Conservation (phyloP, 2,329 filamentous ascomycete species). For the Colletotrichum theobromicola region DNA sequence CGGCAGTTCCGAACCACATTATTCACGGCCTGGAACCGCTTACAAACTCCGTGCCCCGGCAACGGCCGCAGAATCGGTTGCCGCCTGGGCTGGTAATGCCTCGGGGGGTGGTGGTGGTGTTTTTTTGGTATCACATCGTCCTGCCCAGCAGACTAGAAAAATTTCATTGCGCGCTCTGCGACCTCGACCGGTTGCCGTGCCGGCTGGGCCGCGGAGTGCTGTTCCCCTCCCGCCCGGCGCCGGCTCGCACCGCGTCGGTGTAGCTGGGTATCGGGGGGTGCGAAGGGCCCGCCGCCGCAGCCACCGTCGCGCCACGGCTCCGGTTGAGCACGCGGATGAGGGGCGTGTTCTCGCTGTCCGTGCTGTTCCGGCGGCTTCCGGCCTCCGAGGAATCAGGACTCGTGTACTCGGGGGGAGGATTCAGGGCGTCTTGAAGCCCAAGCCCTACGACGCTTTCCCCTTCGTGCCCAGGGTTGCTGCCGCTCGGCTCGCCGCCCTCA, state of each 20-base stretch:
- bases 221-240: constrained; percentile 51
- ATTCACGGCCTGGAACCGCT: constrained; percentile 6
- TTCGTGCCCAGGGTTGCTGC: constrained; percentile 30
- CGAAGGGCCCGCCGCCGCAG: constrained; percentile 35
- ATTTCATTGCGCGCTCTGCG: constrained; percentile 22
- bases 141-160: constrained; percentile 18
- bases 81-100: background rate
- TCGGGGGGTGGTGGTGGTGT: too few species aligned
- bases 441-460: constrained; percentile 42
- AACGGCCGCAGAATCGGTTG: background rate
- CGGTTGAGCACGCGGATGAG: constrained; percentile 57
- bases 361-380: constrained; percentile 60
- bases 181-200: constrained; percentile 22
- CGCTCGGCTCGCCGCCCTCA: constrained; percentile 73
- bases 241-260: constrained; percentile 72
- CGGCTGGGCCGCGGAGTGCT: constrained; percentile 32
- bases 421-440: constrained; percentile 59
- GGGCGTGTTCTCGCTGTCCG: constrained; percentile 60
- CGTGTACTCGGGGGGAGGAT: constrained; percentile 75
- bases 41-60: background rate
- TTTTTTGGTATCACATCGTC: constrained; percentile 16
- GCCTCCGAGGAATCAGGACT: constrained; percentile 68
- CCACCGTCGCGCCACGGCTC: constrained; percentile 55
- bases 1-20: constrained; percentile 1
- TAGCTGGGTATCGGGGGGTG: constrained; percentile 81